Evolutionary conservation across 805 yeast genomes (phyloP).

Genomic region (Ogataea wickerhamii): DNA sequence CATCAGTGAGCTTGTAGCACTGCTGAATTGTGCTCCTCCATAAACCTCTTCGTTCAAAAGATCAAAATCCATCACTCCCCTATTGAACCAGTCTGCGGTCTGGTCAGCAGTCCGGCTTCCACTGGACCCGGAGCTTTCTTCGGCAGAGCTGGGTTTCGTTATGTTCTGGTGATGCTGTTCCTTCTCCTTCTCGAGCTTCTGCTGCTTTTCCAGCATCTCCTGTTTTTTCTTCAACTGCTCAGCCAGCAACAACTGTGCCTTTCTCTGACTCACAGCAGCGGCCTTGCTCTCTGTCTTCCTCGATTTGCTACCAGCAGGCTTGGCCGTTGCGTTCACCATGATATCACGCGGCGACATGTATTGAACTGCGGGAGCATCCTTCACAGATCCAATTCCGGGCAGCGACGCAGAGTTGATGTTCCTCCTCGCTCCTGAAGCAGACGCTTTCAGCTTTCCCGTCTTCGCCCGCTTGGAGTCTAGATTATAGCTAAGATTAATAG

Average conservation of each 20-base stretch:
- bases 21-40: conserved; percentile 5
- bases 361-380: conserved; percentile 5
- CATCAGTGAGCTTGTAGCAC: conserved; percentile 8
- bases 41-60: conserved; percentile 10
- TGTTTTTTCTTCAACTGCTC: conserved; percentile 22
- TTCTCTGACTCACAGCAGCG: conserved; percentile 18
- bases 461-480: conserved; percentile 31
- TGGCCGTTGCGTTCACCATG: conserved; percentile 16
- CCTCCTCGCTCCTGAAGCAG: conserved; percentile 4
- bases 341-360: conserved; percentile 27
- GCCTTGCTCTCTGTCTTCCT: conserved; percentile 20
- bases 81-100: conserved; percentile 9
- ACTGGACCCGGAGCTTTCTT: background rate
- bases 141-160: background rate
- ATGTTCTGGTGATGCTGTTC: conserved; percentile 3
- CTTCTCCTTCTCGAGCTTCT: conserved; percentile 9
- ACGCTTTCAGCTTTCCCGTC: conserved; percentile 11
- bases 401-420: conserved; percentile 5
- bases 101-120: background rate
- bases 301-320: conserved; percentile 8
- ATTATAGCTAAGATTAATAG: conserved; percentile 30
- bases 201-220: conserved; percentile 16
- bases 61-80: conserved; percentile 12
- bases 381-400: conserved; percentile 8
- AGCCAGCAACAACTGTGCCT: conserved; percentile 19